Percentiles rank a stretch among this genome's conserved stretches.
These are phyloP conservation scores for Sclerotinia trifoliorum DNA, from an alignment of 2,329 filamentous ascomycete genomes.

Conservation along the genomic window DNA sequence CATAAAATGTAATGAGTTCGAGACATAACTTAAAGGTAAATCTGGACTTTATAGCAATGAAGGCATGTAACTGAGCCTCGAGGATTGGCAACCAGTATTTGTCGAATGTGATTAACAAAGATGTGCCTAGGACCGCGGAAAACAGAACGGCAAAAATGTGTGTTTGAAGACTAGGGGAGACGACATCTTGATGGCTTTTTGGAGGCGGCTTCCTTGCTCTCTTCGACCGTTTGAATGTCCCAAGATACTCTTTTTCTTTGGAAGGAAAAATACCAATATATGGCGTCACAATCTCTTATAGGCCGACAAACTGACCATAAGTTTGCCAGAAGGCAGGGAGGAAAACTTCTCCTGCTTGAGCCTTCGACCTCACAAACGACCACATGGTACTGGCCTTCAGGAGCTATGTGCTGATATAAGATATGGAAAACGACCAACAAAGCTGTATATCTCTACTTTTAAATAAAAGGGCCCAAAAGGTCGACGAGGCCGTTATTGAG, in stretches of 20 bases:
- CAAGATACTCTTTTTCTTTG: neutral
- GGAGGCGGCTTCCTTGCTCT: neutral
- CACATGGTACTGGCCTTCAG: neutral
- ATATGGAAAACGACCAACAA: neutral
- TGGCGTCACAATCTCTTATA: neutral
- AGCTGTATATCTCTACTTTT: no score
- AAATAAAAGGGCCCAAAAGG: neutral
- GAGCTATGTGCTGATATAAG: neutral
- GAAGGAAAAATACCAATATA: neutral
- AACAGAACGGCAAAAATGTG: neutral
- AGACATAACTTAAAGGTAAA: neutral
- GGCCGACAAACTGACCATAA: neutral
- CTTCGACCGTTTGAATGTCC: neutral
- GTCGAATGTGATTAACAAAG: neutral
- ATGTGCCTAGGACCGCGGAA: no score
- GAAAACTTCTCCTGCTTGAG: neutral
- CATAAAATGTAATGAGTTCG: slow-evolving; percentile 2
- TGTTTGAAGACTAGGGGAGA: neutral
- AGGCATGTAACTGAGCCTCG: neutral
- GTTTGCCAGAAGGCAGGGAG: neutral
- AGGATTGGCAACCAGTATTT: neutral
- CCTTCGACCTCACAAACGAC: neutral
- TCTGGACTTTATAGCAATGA: neutral
- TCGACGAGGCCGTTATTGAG: neutral
- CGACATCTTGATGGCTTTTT: neutral